Conservation (phyloP, 441 rosid genomes). For the Metrosideros polymorpha region DNA sequence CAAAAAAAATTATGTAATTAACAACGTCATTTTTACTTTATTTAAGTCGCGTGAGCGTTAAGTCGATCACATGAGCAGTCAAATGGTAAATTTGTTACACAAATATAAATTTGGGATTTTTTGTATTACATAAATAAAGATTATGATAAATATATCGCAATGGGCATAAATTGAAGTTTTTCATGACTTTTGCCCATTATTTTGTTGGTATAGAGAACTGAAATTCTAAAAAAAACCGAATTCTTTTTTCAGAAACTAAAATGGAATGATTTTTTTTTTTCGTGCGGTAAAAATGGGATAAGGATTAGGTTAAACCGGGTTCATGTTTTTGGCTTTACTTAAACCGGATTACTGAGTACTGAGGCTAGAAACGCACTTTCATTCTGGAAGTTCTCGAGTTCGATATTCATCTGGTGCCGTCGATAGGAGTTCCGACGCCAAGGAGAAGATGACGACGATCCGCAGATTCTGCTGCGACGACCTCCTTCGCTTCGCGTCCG, state of each 20-base stretch:
- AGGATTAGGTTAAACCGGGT: not conserved
- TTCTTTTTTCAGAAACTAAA: not conserved
- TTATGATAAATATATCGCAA: too few species aligned
- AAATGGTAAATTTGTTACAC: too few species aligned
- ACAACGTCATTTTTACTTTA: too few species aligned
- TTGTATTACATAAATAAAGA: too few species aligned
- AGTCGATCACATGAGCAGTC: too few species aligned
- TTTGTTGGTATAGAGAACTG: not conserved
- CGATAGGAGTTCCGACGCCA: not conserved
- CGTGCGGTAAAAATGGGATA: not conserved
- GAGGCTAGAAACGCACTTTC: not conserved
- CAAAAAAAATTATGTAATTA: too few species aligned
- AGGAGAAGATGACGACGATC: slow-evolving; percentile 63
- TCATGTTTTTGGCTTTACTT: not conserved
- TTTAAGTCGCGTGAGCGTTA: too few species aligned
- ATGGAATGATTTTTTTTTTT: not conserved
- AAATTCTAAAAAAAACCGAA: not conserved
- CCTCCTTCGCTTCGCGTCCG: slow-evolving; percentile 80
- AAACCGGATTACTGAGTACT: not conserved
- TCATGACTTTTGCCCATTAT: too few species aligned
- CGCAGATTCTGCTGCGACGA: slow-evolving; percentile 92
- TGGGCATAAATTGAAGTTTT: too few species aligned
- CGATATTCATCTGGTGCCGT: not conserved
- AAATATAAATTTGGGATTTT: too few species aligned
- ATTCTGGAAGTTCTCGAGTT: not conserved